Base-by-base conservation (phyloP, 768 basidiomycete genomes). In the Rhizopogon vulgaris region DNA sequence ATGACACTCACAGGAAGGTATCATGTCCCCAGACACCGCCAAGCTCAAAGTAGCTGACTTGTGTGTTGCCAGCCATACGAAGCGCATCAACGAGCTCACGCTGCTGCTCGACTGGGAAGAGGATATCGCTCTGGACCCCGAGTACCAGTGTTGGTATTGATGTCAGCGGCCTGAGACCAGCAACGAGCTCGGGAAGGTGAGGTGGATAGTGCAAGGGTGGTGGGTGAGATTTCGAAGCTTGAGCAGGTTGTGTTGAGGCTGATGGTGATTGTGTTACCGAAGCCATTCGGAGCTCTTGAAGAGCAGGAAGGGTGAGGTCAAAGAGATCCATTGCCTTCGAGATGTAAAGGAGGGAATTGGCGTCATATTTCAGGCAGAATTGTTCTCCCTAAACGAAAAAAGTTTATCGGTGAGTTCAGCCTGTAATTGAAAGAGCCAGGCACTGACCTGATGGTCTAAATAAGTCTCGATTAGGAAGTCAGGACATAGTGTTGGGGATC, bases 21-120 rank as follows among this genome's bases (percentile, higher is more conserved):
- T 99, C 95, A 63, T 99, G 95, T 1, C 96, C 96, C 94, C 94
- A 98, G n/a, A 98, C 94, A 8, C 95, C 94, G 25, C 95, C 95
- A 2, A 98, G 78, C 70, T 98, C 96, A 65, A 95, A 99, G 69
- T 97, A 98, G 54, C 90, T 87, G 25, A 99, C 96, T 52, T 78
- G 73, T 14, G 82, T 69, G 67, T 97, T 98, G 0, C 96, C 96
- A 1, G 87, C 83, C 79, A 92, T 80, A 54, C 91, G 80, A 56
- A 99, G 70, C 22, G 94, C 95, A 66, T 96, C 93, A 5, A 85
- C 93, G 7, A 95, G 74, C 70, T 99, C 96, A 37, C 95, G 76
- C 65, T 98, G 96, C 69, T 99, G 96, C 62, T 98, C 95, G 8
- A 96, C 90, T 0, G 95, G 91, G 71, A 98, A 97, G 17, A 99